Evolutionary conservation across 2,329 filamentous ascomycete genomes (phyloP).

Genomic region (Arachnomyces sp.): DNA sequence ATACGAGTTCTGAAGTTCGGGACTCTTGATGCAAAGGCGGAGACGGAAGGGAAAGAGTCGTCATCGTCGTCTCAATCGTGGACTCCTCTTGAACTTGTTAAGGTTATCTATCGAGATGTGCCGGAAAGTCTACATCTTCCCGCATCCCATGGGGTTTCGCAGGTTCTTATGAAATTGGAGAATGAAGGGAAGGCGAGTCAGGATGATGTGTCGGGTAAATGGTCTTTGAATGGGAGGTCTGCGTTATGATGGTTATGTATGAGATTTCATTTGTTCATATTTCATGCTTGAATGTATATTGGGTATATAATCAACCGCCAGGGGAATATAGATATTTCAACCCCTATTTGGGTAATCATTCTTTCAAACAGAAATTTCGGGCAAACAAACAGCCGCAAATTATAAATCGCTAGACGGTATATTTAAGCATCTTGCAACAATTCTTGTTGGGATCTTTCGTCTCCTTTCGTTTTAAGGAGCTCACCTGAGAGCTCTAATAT

Average conservation of each 20-base stretch:
- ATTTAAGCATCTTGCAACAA: too few species aligned
- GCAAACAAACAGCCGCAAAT: too few species aligned
- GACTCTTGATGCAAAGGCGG: conserved; percentile 22
- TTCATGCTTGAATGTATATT: too few species aligned
- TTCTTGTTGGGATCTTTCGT: too few species aligned
- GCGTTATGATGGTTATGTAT: conserved; percentile 19
- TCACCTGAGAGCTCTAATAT: too few species aligned
- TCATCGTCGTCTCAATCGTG: conserved; percentile 37
- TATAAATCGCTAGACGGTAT: too few species aligned
- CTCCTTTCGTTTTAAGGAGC: too few species aligned
- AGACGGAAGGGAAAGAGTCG: conserved; percentile 22
- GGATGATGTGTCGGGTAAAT: conserved; percentile 22
- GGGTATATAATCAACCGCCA: too few species aligned
- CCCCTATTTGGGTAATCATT: too few species aligned
- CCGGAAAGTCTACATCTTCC: conserved; percentile 66
- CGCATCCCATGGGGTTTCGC: conserved; percentile 66
- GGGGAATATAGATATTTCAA: too few species aligned
- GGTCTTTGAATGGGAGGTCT: conserved; percentile 24
- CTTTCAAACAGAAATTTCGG: too few species aligned
- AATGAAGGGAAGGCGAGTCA: conserved; percentile 59
- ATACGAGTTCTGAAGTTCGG: conserved; percentile 53
- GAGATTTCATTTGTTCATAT: too few species aligned
- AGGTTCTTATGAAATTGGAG: conserved; percentile 73
- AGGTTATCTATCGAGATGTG: conserved; percentile 74
- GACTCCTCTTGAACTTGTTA: conserved; percentile 76